Percentiles rank a stretch among this genome's conserved stretches.
Evolutionary conservation across 345 rosid genomes (phyloP).

Genomic region (Pistacia integerrima): DNA sequence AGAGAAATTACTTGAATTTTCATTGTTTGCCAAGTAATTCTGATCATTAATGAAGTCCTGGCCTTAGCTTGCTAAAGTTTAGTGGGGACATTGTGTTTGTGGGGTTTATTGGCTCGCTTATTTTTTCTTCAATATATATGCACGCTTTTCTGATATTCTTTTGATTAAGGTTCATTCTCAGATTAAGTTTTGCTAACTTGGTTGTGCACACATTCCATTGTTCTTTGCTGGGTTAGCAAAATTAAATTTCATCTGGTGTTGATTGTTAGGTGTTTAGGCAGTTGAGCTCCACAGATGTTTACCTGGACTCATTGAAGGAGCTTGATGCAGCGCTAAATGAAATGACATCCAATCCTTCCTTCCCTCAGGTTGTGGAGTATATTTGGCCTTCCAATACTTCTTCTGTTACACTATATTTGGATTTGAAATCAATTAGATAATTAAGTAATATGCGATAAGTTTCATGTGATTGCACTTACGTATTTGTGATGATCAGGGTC

Average conservation of each 20-base stretch:
- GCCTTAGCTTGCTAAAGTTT: neutral
- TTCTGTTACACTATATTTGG: neutral
- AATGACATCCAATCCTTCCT: slow-evolving; percentile 54
- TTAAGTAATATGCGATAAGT: neutral
- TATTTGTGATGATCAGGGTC: slow-evolving; percentile 52
- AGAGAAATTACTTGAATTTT: neutral
- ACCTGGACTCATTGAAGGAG: slow-evolving; percentile 53
- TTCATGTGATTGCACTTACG: neutral
- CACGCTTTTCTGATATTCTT: neutral
- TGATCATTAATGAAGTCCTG: neutral
- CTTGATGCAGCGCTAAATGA: slow-evolving; percentile 60
- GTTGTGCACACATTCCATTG: neutral
- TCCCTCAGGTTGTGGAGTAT: slow-evolving; percentile 63
- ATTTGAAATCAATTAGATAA: neutral
- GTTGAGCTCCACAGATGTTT: slow-evolving; percentile 43
- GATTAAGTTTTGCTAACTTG: neutral
- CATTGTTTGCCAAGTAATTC: neutral
- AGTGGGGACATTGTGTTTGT: neutral
- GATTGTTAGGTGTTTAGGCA: slow-evolving; percentile 43
- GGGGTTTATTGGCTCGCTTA: no score
- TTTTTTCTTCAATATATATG: neutral
- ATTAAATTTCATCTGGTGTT: neutral
- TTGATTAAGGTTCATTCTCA: neutral
- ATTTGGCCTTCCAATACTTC: neutral
- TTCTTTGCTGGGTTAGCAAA: neutral